phyloP scores from a whole-genome alignment of 192 early-diverging fungal species.

The Phlyctochytrium arcticum region DNA sequence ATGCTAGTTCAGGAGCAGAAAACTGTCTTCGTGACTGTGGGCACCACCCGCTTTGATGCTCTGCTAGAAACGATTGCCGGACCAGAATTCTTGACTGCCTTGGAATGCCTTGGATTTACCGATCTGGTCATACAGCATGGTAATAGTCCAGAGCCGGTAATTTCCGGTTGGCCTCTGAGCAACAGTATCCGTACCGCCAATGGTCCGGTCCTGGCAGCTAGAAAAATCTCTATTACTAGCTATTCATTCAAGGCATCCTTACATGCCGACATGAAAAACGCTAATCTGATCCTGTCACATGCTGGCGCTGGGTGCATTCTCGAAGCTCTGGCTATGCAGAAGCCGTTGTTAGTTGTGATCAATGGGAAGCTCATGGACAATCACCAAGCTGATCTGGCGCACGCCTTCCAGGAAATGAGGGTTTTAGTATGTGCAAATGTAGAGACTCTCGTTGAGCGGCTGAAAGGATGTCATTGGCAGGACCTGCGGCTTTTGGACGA shows the following conservation, averaged over 20 bases:
- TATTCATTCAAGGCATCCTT: slow-evolving; percentile 60
- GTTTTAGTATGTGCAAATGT: slow-evolving; percentile 45
- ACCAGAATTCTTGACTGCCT: slow-evolving; percentile 39
- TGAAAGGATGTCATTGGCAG: slow-evolving; percentile 1
- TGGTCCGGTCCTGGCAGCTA: neutral
- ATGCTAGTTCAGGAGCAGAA: too few species aligned
- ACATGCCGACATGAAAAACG: slow-evolving; percentile 47
- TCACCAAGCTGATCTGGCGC: slow-evolving; percentile 83
- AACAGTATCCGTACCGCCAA: neutral
- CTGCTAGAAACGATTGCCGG: slow-evolving; percentile 54
- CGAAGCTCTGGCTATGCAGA: slow-evolving; percentile 55
- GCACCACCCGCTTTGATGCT: slow-evolving; percentile 84
- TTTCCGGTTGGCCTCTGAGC: neutral
- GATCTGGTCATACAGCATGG: slow-evolving; percentile 39
- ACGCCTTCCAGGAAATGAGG: slow-evolving; percentile 52
- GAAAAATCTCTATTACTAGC: slow-evolving; percentile 19
- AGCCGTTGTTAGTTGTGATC: slow-evolving; percentile 67
- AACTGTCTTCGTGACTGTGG: slow-evolving; percentile 78
- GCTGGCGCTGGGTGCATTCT: slow-evolving; percentile 87
- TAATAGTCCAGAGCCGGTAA: neutral
- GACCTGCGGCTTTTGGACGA: neutral
- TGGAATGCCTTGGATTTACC: slow-evolving; percentile 48
- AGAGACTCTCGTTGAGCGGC: neutral
- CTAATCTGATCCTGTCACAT: slow-evolving; percentile 79
- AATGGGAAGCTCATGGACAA: slow-evolving; percentile 79